Conservation (phyloP, 495 filamentous ascomycete genomes). For the Neurospora discreta region DNA sequence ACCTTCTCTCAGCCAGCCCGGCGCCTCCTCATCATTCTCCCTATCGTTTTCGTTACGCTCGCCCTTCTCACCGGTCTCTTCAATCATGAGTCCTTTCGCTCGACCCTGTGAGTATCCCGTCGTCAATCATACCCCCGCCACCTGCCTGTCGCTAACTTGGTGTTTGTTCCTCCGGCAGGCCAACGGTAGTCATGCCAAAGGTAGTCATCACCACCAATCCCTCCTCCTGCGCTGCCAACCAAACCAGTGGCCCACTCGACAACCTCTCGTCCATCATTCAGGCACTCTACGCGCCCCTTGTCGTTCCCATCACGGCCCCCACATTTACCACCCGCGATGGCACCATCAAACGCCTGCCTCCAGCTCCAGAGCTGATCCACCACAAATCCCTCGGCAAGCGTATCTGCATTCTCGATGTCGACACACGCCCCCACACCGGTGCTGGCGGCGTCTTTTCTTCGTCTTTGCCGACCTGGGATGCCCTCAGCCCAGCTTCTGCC, state of each 20-base stretch:
- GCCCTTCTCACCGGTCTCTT: conserved; percentile 9
- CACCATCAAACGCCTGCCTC: conserved; percentile 13
- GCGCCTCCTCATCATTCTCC: conserved; percentile 11
- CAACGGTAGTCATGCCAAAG: conserved; percentile 13
- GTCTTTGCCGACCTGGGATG: conserved; percentile 10
- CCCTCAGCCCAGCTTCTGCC: conserved; percentile 13
- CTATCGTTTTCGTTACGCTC: conserved; percentile 5
- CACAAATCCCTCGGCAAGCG: conserved; percentile 20
- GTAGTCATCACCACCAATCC: conserved; percentile 4
- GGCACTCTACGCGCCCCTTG: conserved; percentile 15
- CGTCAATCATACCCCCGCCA: neutral
- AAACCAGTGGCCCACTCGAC: conserved; percentile 1
- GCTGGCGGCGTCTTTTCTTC: conserved; percentile 20
- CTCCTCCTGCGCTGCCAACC: neutral
- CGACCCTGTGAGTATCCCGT: conserved; percentile 8
- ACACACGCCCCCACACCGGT: conserved; percentile 23
- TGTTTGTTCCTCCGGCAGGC: conserved; percentile 1
- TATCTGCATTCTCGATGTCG: conserved; percentile 30
- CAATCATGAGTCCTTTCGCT: conserved; percentile 9
- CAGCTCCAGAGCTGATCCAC: conserved; percentile 11
- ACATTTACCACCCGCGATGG: conserved; percentile 15
- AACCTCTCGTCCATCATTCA: conserved; percentile 11
- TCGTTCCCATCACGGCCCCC: conserved; percentile 16
- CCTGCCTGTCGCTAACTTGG: neutral
- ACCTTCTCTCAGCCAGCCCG: conserved; percentile 16